Evolutionary conservation across 2,329 filamentous ascomycete genomes (phyloP), one percentile per base, ranked within the genome.

Genomic region (Pseudopyrenochaeta lycopersici): DNA sequence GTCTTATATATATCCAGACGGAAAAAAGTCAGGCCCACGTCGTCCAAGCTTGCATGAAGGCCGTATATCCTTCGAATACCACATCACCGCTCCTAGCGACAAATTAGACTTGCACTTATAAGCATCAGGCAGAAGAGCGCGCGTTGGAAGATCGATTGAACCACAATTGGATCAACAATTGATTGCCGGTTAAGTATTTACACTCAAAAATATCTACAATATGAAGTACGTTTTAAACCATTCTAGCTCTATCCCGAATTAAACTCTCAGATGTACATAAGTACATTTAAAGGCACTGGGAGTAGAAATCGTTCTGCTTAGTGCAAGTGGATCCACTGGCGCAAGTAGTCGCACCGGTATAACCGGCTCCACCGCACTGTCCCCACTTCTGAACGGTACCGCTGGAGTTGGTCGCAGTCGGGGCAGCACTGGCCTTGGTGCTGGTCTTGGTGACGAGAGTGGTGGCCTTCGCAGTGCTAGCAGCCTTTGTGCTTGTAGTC

Each of bases 351-450:
- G 74, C 38, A 9, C 78, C 78, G 7, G 62, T 74, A 52, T 66
- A 79, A 42, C 68, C 72, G 11, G 63, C 60, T 9, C 79, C 78
- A 54, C 78, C 78, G 58, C 78, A 80, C 56, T 77, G 78, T 36
- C 53, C 68, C 35, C 54, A 70, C 14, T 58, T 53, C 7, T 44
- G n/a, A 41, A 57, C 58, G 27, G 40, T 55, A n/a, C 52, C 50
- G 20, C 41, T 17, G 7, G 54, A 45, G 3, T 27, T 17, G 14
- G 53, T 47, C 17, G 53, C 21, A 33, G 56, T 33, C 23, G 36
- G 35, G 15, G 45, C 38, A 15, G 40, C 31, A 17, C 41, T 42
- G 40, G 49, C 49, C 7, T 46, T 18, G 7, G 43, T 36, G 38
- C 40, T 23, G 46, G 45, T 17, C 31, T 41, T 49, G 30, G 53